These are phyloP conservation scores for Xylaria bambusicola DNA, from an alignment of 495 filamentous ascomycete species.

Conservation along the genomic window DNA sequence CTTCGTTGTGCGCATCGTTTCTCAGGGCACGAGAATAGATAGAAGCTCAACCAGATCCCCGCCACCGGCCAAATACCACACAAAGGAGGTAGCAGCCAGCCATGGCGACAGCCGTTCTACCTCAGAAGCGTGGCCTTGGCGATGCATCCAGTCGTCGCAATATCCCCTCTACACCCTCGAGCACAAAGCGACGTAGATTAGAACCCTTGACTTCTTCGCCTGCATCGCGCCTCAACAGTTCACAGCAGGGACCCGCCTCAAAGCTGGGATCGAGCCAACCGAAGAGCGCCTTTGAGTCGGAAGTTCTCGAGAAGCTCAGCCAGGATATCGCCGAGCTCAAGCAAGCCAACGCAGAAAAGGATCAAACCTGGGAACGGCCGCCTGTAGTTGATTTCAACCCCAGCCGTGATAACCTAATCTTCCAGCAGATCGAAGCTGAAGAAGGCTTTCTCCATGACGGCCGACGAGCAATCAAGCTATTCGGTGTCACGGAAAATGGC, in stretches of 20 bases:
- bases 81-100: constrained; percentile 22
- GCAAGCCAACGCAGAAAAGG: constrained; percentile 82
- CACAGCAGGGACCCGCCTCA: constrained; percentile 59
- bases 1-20: neutral
- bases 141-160: constrained; percentile 52
- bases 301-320: constrained; percentile 90
- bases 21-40: constrained; percentile 8
- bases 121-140: constrained; percentile 55
- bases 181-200: constrained; percentile 75
- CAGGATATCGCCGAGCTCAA: constrained; percentile 87
- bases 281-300: constrained; percentile 90
- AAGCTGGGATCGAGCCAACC: constrained; percentile 75
- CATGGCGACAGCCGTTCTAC: constrained; percentile 48
- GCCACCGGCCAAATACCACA: neutral
- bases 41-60: constrained; percentile 4
- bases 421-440: constrained; percentile 95
- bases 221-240: constrained; percentile 56
- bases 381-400: constrained; percentile 71
- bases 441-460: constrained; percentile 77
- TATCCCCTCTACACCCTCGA: constrained; percentile 40
- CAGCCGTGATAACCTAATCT: constrained; percentile 70
- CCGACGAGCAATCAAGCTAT: constrained; percentile 77
- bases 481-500: constrained; percentile 93
- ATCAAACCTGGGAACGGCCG: constrained; percentile 91
- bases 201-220: constrained; percentile 58